Evolutionary conservation across 192 early-diverging fungal genomes (phyloP).

Genomic region (Coemansia sp.): DNA sequence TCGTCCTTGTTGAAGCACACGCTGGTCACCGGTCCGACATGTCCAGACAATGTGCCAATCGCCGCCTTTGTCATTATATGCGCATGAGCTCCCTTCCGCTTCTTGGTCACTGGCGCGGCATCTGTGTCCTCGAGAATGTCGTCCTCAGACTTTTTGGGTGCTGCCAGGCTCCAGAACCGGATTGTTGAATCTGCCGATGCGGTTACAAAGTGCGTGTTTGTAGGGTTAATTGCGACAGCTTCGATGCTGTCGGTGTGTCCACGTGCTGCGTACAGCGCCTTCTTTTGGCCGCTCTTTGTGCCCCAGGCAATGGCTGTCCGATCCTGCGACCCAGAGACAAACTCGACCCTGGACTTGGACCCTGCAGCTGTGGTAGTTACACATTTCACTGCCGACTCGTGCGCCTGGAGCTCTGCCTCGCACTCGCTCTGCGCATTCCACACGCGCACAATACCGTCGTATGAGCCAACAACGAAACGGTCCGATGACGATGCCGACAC

Average conservation of each 20-base stretch:
- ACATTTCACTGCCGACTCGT: conserved; percentile 72
- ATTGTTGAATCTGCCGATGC: conserved; percentile 78
- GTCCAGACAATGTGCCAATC: conserved; percentile 60
- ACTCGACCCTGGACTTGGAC: conserved; percentile 47
- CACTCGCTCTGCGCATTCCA: conserved; percentile 79
- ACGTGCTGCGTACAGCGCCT: conserved; percentile 64
- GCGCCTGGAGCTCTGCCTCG: conserved; percentile 62
- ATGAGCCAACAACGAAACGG: conserved; percentile 74
- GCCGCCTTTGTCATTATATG: conserved; percentile 40
- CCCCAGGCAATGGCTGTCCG: conserved; percentile 68
- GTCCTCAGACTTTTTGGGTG: conserved; percentile 54
- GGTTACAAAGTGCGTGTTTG: conserved; percentile 53
- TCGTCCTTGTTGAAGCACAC: conserved; percentile 67
- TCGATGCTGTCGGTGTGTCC: conserved; percentile 84
- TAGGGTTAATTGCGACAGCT: conserved; percentile 61
- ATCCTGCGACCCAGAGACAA: conserved; percentile 64
- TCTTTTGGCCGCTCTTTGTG: conserved; percentile 32
- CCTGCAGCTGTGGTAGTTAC: conserved; percentile 58
- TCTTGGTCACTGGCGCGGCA: conserved; percentile 26
- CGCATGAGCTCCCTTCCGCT: conserved; percentile 24
- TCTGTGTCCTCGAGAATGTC: conserved; percentile 32
- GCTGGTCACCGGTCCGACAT: conserved; percentile 73
- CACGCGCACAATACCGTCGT: conserved; percentile 78
- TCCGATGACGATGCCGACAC: conserved; percentile 41
- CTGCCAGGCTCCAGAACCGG: conserved; percentile 72